Evolutionary conservation across 2,329 filamentous ascomycete genomes (phyloP).

Genomic region (Sarocladium kiliense): DNA sequence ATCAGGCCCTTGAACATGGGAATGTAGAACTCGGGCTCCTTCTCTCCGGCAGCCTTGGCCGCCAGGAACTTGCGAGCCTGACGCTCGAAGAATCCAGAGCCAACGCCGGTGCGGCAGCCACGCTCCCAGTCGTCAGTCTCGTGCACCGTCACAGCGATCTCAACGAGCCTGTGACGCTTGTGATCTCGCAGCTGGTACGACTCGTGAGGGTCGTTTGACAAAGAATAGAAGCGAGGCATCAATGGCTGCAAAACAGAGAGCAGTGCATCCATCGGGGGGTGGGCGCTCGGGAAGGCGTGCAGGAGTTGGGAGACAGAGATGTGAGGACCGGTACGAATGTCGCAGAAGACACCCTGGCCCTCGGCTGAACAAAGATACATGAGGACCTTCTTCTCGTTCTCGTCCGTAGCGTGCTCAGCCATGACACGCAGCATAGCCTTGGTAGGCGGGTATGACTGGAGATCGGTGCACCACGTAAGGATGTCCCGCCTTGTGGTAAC

Average conservation of each 20-base stretch:
- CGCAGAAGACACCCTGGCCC: constrained; percentile 88
- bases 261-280: constrained; percentile 78
- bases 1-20: constrained; percentile 99
- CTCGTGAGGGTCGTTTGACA: constrained; percentile 91
- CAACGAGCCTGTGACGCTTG: constrained; percentile 73
- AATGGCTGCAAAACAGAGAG: constrained; percentile 77
- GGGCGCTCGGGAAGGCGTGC: constrained; percentile 84
- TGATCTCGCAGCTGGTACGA: constrained; percentile 62
- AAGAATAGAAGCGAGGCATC: constrained; percentile 97
- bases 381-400: constrained; percentile 84
- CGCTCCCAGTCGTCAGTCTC: constrained; percentile 75
- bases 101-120: constrained; percentile 73
- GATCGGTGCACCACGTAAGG: constrained; percentile 92
- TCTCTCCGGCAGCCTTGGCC: constrained; percentile 57
- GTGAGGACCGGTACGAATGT: constrained; percentile 84
- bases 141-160: constrained; percentile 95
- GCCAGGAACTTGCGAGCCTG: constrained; percentile 69
- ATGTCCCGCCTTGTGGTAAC: constrained; percentile 85
- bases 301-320: constrained; percentile 82
- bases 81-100: constrained; percentile 89
- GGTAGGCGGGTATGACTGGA: constrained; percentile 87
- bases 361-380: constrained; percentile 82
- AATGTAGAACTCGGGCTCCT: constrained; percentile 61
- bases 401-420: constrained; percentile 75
- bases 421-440: constrained; percentile 81